Conservation (phyloP, 768 basidiomycete species). For the Lactarius pseudohatsudake region DNA sequence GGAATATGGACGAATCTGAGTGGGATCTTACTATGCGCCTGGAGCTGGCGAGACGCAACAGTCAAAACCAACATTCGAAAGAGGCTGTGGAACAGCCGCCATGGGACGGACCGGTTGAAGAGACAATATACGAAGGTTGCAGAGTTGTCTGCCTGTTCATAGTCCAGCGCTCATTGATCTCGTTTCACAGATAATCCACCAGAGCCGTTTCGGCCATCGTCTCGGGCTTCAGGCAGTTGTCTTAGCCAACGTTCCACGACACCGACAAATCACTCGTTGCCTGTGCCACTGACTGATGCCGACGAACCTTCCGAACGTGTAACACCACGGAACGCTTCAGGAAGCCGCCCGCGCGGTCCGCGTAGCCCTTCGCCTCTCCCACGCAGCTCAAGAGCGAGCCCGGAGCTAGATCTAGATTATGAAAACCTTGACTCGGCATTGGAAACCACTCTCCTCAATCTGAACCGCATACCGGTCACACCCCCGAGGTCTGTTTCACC, state of each 20-base stretch:
- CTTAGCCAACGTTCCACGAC: conserved; percentile 45
- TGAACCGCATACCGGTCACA: conserved; percentile 31
- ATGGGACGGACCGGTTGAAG: conserved; percentile 52
- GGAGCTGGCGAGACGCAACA: conserved; percentile 82
- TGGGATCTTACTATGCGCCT: conserved; percentile 74
- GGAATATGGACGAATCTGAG: conserved; percentile 63
- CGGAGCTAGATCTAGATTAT: conserved; percentile 38
- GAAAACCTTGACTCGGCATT: conserved; percentile 49
- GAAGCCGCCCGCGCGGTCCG: conserved; percentile 70
- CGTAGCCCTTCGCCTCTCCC: conserved; percentile 72
- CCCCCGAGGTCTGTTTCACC: conserved; percentile 42
- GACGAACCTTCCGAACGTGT: conserved; percentile 44
- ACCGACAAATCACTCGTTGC: conserved; percentile 43
- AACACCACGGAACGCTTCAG: conserved; percentile 48
- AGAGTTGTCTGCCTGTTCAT: conserved; percentile 14
- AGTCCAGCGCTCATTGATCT: conserved; percentile 13
- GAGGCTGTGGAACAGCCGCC: conserved; percentile 39
- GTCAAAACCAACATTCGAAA: conserved; percentile 67
- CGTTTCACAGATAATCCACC: conserved; percentile 57
- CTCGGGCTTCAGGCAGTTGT: conserved; percentile 49
- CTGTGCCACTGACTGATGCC: conserved; percentile 42
- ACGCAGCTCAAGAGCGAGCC: conserved; percentile 41
- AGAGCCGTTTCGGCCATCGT: conserved; percentile 51
- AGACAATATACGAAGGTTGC: conserved; percentile 79
- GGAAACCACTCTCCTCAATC: conserved; percentile 40